Evolutionary conservation across 2,329 filamentous ascomycete species (phyloP), one percentile per base, ranked within the genome.

Genomic region (Nannizziopsis arthrosporioides): DNA sequence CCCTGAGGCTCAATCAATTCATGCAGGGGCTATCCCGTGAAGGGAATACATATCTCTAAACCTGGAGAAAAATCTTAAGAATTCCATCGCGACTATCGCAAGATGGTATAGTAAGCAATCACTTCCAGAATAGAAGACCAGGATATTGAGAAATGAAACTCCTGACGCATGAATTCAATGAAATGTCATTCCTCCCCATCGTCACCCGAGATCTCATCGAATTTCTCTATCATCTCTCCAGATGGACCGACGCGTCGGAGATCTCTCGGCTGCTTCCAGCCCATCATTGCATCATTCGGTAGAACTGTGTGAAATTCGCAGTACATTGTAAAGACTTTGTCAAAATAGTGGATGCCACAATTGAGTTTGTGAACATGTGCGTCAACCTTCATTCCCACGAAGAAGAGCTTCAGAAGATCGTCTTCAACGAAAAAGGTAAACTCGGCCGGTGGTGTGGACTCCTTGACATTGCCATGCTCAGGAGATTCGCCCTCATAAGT

Each of bases 401-500:
- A 75, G 58, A 84, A 77, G 48, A 76, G 68, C 22, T 69, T 51
- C 14, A 84, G 64, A 2, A 78, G 61, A 3, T 73, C 63, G 19
- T 78, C 74, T 51, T 94, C 88, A 2, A 94, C 59, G 58, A 84
- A 78, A 54, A 93, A 81, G 10, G 72, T 67, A 42, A 71, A 70
- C 47, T 68, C 58, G 22, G 60, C 57, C 14, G 64, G 52, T 2
- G 56, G 56, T 19, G 69, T 63, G 38, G 62, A 56, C 4, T 54
- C 54, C 5, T 54, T 46, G 9, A 55, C 50, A 57, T 59, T 58
- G 10, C 51, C n/a, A n/a, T 51, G 54, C 30, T 51, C 14, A 10
- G 43, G 48, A 9, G 44, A 32, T 46, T 67, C 63, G n/a, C 61
- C 60, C 1, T 58, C 55, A 19, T 56, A 64, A 42, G 70, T 54